These are phyloP conservation scores for Phoenix roebelenii DNA, from an alignment of 176 grass and related monocot genomes.

Conservation along the genomic window DNA sequence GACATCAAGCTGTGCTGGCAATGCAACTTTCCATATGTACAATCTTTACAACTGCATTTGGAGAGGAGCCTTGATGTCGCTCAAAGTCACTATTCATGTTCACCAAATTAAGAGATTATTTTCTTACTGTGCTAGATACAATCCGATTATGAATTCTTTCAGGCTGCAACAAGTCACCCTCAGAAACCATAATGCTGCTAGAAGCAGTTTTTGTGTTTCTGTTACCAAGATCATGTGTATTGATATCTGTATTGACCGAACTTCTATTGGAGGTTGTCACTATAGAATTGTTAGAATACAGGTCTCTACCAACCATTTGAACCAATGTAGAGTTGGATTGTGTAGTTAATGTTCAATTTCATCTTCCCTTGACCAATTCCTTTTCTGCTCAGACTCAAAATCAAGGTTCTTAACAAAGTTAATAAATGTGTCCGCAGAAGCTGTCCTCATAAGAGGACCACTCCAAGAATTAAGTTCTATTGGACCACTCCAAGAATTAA, in stretches of 20 bases:
- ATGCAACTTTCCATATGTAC: neutral
- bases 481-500: slow-evolving; percentile 93
- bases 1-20: neutral
- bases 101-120: neutral
- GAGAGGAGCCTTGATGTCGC: neutral
- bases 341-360: slow-evolving; percentile 24
- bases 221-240: slow-evolving; percentile 3
- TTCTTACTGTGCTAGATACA: slow-evolving; percentile 3
- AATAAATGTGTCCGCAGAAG: slow-evolving; percentile 75
- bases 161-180: slow-evolving; percentile 3
- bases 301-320: slow-evolving; percentile 31
- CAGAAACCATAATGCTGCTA: slow-evolving; percentile 8
- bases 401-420: slow-evolving; percentile 92
- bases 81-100: neutral
- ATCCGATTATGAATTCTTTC: slow-evolving; percentile 12
- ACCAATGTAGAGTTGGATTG: slow-evolving; percentile 24
- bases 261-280: slow-evolving; percentile 30
- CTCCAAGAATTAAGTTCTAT: neutral
- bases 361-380: slow-evolving; percentile 24
- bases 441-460: slow-evolving; percentile 89
- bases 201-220: neutral
- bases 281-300: slow-evolving; percentile 5
- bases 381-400: slow-evolving; percentile 48
- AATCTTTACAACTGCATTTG: neutral
- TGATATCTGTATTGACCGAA: slow-evolving; percentile 34